Conservation (phyloP, 1,139 yeast genomes). For the Debaryomyces robertsiae region DNA sequence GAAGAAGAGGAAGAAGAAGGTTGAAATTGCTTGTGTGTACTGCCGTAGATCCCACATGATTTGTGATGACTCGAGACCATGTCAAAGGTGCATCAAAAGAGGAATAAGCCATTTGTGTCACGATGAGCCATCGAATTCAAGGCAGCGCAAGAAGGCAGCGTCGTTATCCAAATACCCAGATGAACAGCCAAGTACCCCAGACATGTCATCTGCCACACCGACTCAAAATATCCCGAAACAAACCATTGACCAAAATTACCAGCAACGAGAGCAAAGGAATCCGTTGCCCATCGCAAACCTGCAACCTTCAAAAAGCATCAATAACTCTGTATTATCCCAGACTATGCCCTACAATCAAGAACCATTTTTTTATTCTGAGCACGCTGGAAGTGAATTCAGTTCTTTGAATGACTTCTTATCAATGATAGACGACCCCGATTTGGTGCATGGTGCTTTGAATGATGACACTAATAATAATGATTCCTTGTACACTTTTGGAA, state of each 20-base stretch:
- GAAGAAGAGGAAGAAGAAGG: constrained; percentile 54
- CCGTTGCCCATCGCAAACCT: constrained; percentile 8
- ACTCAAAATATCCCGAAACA: constrained; percentile 8
- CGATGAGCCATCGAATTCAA: constrained; percentile 63
- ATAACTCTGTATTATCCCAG: constrained; percentile 42
- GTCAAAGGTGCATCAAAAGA: constrained; percentile 83
- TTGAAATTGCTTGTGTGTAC: constrained; percentile 79
- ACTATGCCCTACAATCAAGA: constrained; percentile 59
- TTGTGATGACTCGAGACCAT: constrained; percentile 85
- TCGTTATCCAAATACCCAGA: constrained; percentile 19
- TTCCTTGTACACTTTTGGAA: constrained; percentile 29
- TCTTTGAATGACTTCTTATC: constrained; percentile 87
- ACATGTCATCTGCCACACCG: not conserved
- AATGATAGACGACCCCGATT: constrained; percentile 84
- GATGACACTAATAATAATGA: constrained; percentile 33
- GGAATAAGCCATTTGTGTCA: constrained; percentile 89
- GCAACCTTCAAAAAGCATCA: constrained; percentile 17
- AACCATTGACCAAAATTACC: constrained; percentile 2
- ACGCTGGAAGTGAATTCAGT: constrained; percentile 90
- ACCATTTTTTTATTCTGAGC: constrained; percentile 84
- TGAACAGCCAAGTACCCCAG: not conserved
- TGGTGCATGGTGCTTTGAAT: constrained; percentile 53
- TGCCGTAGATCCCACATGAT: constrained; percentile 95
- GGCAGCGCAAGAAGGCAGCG: constrained; percentile 46
- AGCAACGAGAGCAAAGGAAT: constrained; percentile 5